Evolutionary conservation across 371 early-diverging fungal genomes (phyloP).

Genomic region (Funneliformis caledonium): DNA sequence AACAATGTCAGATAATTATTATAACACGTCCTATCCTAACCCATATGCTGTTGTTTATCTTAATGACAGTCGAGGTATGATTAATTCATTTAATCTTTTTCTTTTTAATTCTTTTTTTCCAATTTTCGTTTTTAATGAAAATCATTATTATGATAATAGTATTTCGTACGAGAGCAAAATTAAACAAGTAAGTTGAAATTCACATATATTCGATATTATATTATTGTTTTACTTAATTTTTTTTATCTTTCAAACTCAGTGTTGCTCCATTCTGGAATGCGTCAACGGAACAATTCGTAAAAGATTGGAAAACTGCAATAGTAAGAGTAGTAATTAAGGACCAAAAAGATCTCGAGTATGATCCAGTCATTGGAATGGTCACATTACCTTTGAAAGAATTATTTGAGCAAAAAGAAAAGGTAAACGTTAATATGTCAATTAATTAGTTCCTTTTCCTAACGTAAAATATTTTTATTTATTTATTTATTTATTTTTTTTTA

Average conservation of each 20-base stretch:
- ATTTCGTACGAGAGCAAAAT: slow-evolving; percentile 27
- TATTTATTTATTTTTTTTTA: background rate
- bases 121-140: background rate
- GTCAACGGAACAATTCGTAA: slow-evolving; percentile 42
- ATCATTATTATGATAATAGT: background rate
- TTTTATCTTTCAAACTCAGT: background rate
- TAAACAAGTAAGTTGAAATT: slow-evolving; percentile 28
- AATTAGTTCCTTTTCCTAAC: background rate
- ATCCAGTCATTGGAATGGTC: slow-evolving; percentile 42
- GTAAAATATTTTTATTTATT: background rate
- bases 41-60: slow-evolving; percentile 41
- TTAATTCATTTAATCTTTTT: background rate
- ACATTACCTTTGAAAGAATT: slow-evolving; percentile 9
- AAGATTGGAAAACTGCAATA: slow-evolving; percentile 32
- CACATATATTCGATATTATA: too few relatives aligned
- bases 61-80: slow-evolving; percentile 31
- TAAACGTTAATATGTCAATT: background rate
- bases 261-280: slow-evolving; percentile 40
- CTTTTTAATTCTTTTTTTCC: background rate
- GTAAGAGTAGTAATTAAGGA: slow-evolving; percentile 39
- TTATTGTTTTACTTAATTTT: background rate
- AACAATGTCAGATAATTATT: slow-evolving; percentile 2
- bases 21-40: slow-evolving; percentile 17
- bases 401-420: slow-evolving; percentile 17
- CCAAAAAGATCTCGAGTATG: slow-evolving; percentile 37